These are phyloP conservation scores for Phyllosticta ampelicida DNA, from an alignment of 2,329 filamentous ascomycete genomes.

Conservation along the genomic window DNA sequence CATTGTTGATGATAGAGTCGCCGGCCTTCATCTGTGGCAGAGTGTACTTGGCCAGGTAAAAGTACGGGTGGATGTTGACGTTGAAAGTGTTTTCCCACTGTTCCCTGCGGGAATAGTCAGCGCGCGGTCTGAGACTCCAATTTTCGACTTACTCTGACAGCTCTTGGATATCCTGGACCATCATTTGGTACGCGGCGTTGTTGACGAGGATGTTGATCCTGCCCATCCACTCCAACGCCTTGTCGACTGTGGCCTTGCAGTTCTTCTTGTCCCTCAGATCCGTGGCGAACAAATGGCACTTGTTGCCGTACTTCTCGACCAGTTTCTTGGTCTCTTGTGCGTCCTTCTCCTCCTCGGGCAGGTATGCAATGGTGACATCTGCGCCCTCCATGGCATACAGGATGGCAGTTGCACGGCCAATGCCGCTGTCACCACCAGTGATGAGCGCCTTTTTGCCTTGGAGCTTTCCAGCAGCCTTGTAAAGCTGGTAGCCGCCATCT, in stretches of 20 bases:
- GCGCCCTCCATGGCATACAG: conserved; percentile 75
- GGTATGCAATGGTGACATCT: conserved; percentile 60
- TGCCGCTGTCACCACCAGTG: conserved; percentile 71
- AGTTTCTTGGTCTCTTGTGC: conserved; percentile 62
- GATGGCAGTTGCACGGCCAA: conserved; percentile 64
- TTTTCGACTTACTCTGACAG: conserved; percentile 49
- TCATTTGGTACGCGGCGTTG: conserved; percentile 67
- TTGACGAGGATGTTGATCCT: conserved; percentile 64
- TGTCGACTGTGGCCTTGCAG: conserved; percentile 59
- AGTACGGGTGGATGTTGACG: conserved; percentile 74
- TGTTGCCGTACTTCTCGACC: conserved; percentile 55
- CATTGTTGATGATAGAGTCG: conserved; percentile 73
- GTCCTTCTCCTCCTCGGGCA: conserved; percentile 65
- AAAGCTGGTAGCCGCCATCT: conserved; percentile 57
- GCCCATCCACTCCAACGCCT: conserved; percentile 54
- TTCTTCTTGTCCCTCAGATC: conserved; percentile 57
- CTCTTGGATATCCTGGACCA: conserved; percentile 59
- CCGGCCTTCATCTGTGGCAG: conserved; percentile 66
- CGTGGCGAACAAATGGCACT: conserved; percentile 52
- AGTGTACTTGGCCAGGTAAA: conserved; percentile 68
- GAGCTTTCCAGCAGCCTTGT: conserved; percentile 67
- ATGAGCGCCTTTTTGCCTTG: conserved; percentile 66
- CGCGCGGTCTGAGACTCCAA: background rate
- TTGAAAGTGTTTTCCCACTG: conserved; percentile 74
- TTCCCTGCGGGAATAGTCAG: conserved; percentile 38